phyloP scores from a whole-genome alignment of 805 yeast genomes.

The Lipomyces yamanashiensis region DNA sequence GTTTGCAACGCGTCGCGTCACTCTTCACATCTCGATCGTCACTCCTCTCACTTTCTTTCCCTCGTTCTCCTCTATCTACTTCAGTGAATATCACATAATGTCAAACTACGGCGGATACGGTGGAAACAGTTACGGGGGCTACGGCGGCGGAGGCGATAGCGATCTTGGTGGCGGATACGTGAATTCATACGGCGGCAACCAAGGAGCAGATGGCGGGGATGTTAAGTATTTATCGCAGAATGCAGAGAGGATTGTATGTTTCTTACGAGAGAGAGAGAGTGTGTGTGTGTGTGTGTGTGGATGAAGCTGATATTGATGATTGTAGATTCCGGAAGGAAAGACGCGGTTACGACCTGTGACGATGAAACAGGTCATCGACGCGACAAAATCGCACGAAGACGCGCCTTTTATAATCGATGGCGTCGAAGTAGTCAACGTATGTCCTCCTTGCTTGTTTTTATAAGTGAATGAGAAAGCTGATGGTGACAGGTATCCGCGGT shows the following conservation, averaged over 20 bases:
- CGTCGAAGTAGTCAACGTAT: conserved; percentile 44
- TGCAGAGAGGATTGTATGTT: conserved; percentile 25
- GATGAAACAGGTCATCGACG: conserved; percentile 62
- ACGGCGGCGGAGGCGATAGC: conserved; percentile 11
- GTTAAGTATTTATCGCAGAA: conserved; percentile 21
- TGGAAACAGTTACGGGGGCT: conserved; percentile 12
- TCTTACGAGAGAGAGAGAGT: not conserved
- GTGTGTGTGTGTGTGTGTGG: not conserved
- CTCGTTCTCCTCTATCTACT: not conserved
- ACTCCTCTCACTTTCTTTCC: not conserved
- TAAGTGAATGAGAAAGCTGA: not conserved
- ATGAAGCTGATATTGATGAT: not conserved
- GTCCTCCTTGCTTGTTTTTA: not conserved
- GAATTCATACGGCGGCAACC: conserved; percentile 16
- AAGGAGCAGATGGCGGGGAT: conserved; percentile 10
- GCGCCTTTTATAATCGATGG: conserved; percentile 59
- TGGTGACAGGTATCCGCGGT: conserved; percentile 54
- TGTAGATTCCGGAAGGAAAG: conserved; percentile 27
- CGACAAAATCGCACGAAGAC: conserved; percentile 58
- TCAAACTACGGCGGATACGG: conserved; percentile 13
- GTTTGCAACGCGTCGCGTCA: not conserved
- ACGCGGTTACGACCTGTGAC: conserved; percentile 57
- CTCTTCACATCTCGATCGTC: not conserved
- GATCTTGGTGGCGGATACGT: conserved; percentile 26
- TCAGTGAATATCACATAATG: not conserved